These are phyloP conservation scores for Lactifluus hygrophoroides DNA, from an alignment of 768 basidiomycete species.

Conservation along the genomic window DNA sequence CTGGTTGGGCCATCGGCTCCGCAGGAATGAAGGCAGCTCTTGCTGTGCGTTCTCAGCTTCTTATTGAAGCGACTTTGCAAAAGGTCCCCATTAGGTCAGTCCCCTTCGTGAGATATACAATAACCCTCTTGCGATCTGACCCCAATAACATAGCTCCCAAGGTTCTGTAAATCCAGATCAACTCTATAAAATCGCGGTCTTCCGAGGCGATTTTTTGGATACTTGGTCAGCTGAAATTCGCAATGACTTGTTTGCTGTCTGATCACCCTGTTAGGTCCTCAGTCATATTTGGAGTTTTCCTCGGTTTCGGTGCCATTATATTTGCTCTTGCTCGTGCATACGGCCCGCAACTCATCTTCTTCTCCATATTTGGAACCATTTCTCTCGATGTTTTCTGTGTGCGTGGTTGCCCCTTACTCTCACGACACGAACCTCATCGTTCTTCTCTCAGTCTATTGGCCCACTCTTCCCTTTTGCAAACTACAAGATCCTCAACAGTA, in stretches of 20 bases:
- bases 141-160: constrained; percentile 23
- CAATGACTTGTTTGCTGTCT: not conserved
- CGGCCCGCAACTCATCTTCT: constrained; percentile 36
- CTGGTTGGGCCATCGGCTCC: constrained; percentile 48
- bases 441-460: constrained; percentile 31
- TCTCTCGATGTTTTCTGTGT: constrained; percentile 37
- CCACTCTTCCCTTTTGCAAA: constrained; percentile 41
- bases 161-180: constrained; percentile 34
- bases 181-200: constrained; percentile 33
- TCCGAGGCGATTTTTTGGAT: constrained; percentile 44
- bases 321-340: constrained; percentile 40
- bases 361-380: constrained; percentile 42
- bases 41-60: constrained; percentile 29
- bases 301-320: constrained; percentile 36
- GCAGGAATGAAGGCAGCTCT: constrained; percentile 46
- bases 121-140: not conserved
- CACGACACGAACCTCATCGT: not conserved
- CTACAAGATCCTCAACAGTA: constrained; percentile 36
- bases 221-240: constrained; percentile 22
- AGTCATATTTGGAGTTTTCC: constrained; percentile 40
- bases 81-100: constrained; percentile 20
- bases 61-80: constrained; percentile 25
- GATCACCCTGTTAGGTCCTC: constrained; percentile 28
- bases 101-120: not conserved
- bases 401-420: constrained; percentile 11